Conservation (phyloP, 2,329 filamentous ascomycete species). For the Didymella pinodella region DNA sequence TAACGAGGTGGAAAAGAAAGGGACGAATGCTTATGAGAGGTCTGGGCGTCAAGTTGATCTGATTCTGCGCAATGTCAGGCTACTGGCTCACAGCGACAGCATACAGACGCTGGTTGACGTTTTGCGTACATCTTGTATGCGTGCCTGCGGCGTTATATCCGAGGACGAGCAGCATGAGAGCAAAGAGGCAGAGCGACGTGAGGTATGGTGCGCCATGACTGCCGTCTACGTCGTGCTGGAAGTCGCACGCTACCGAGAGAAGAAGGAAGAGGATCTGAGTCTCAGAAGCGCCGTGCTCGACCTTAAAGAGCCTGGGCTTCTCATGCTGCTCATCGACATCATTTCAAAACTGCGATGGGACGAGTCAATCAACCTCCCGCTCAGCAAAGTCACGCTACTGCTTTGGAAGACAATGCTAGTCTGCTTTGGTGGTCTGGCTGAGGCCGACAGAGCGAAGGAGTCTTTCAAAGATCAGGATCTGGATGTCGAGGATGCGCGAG, state of each 20-base stretch:
- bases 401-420: conserved; percentile 93
- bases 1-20: conserved; percentile 15
- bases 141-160: conserved; percentile 41
- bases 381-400: conserved; percentile 70
- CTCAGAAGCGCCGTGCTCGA: conserved; percentile 50
- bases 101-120: conserved; percentile 52
- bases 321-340: conserved; percentile 74
- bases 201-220: conserved; percentile 60
- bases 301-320: conserved; percentile 65
- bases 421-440: conserved; percentile 79
- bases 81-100: conserved; percentile 53
- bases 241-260: conserved; percentile 50
- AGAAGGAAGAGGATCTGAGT: conserved; percentile 59
- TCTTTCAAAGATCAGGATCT: conserved; percentile 68
- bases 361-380: conserved; percentile 66
- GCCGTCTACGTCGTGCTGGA: conserved; percentile 60
- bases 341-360: conserved; percentile 63
- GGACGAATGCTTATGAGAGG: conserved; percentile 30
- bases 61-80: conserved; percentile 55
- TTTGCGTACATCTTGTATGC: conserved; percentile 47
- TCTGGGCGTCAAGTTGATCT: conserved; percentile 55
- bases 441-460: conserved; percentile 76
- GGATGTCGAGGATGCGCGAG: conserved; percentile 64
- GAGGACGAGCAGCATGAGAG: conserved; percentile 40
- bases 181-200: conserved; percentile 51